These are phyloP conservation scores for Ramichloridium luteum DNA, from an alignment of 2,329 filamentous ascomycete species.

Conservation along the genomic window DNA sequence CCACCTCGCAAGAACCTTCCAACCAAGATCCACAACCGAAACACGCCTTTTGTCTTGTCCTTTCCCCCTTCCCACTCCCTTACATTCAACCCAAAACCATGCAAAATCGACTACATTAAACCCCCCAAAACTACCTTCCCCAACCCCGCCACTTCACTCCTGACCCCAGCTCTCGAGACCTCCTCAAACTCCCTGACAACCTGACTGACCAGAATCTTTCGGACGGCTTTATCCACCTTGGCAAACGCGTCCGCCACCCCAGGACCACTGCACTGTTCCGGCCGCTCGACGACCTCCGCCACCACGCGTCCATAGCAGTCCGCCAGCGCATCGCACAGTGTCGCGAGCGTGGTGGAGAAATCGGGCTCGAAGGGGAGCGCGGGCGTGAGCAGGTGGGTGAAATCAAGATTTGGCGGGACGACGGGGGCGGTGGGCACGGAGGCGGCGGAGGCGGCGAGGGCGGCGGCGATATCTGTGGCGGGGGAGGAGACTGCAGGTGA, in stretches of 20 bases:
- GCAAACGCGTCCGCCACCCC: slow-evolving; percentile 69
- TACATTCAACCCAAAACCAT: too few relatives aligned
- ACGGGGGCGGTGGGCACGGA: slow-evolving; percentile 17
- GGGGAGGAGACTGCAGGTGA: background rate
- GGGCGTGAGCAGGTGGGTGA: slow-evolving; percentile 79
- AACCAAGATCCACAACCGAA: too few relatives aligned
- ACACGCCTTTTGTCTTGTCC: too few relatives aligned
- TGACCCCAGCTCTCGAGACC: slow-evolving; percentile 60
- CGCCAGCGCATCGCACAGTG: slow-evolving; percentile 86
- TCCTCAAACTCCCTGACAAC: slow-evolving; percentile 92
- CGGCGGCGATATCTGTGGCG: slow-evolving; percentile 4
- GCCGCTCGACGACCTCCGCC: slow-evolving; percentile 44
- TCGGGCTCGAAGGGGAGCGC: slow-evolving; percentile 90
- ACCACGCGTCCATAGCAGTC: slow-evolving; percentile 78
- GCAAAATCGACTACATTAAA: slow-evolving; percentile 54
- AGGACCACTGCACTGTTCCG: slow-evolving; percentile 17
- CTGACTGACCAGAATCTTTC: slow-evolving; percentile 79
- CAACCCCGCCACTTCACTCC: slow-evolving; percentile 70
- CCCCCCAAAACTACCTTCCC: slow-evolving; percentile 83
- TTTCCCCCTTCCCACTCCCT: too few relatives aligned
- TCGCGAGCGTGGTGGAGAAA: slow-evolving; percentile 92
- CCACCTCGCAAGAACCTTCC: too few relatives aligned
- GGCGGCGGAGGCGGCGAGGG: slow-evolving; percentile 4
- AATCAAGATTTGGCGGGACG: slow-evolving; percentile 68
- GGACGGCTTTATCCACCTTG: slow-evolving; percentile 74